Evolutionary conservation across 495 filamentous ascomycete genomes (phyloP).

Genomic region (Hypoxylon lienhwacheense): DNA sequence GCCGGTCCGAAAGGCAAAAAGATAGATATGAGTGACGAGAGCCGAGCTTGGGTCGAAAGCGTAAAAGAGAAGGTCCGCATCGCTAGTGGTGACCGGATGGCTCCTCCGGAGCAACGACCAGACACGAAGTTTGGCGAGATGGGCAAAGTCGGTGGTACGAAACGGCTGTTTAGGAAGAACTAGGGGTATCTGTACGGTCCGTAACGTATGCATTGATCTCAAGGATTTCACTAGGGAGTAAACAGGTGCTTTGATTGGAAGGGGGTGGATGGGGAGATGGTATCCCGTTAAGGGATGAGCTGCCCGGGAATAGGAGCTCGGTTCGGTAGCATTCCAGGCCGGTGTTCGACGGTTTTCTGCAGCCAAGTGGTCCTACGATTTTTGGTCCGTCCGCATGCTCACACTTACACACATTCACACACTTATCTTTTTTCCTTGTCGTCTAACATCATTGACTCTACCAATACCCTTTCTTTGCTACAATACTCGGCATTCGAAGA

Average conservation of each 20-base stretch:
- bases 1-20: constrained; percentile 63
- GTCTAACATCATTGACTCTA: constrained; percentile 9
- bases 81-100: constrained; percentile 51
- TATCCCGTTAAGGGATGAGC: constrained; percentile 10
- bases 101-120: constrained; percentile 28
- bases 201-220: constrained; percentile 29
- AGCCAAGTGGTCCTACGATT: constrained; percentile 18
- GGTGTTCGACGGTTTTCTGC: constrained; percentile 25
- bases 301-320: constrained; percentile 13
- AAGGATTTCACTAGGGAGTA: constrained; percentile 17
- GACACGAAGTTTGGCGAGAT: constrained; percentile 59
- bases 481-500: constrained; percentile 1
- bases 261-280: background rate
- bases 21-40: constrained; percentile 62
- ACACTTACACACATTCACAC: constrained; percentile 2
- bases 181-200: constrained; percentile 37
- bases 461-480: constrained; percentile 15
- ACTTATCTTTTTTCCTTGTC: constrained; percentile 9
- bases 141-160: constrained; percentile 57
- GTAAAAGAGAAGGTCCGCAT: constrained; percentile 67
- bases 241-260: constrained; percentile 8
- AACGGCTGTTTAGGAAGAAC: constrained; percentile 57
- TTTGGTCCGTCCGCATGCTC: background rate
- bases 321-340: constrained; percentile 26
- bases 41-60: constrained; percentile 70